Conservation (phyloP, 192 early-diverging fungal species). For the Entomortierella lignicola region DNA sequence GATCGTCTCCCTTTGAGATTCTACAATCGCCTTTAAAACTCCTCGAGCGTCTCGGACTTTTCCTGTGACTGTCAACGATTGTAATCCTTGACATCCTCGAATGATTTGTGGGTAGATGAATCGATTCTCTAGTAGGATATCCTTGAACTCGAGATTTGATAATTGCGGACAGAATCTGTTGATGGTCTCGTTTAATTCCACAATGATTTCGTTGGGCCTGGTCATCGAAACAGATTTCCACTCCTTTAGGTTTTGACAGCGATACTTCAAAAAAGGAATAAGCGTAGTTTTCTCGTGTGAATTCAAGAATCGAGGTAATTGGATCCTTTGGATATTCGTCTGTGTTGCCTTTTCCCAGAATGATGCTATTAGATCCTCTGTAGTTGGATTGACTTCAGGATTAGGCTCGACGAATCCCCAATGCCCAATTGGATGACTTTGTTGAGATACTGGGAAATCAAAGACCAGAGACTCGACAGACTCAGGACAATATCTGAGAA, state of each 20-base stretch:
- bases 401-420: too few species aligned
- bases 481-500: conserved; percentile 1
- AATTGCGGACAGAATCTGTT: background rate
- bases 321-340: background rate
- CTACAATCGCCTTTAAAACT: background rate
- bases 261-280: background rate
- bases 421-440: too few species aligned
- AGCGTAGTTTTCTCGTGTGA: background rate
- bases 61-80: conserved; percentile 6
- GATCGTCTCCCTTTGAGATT: background rate
- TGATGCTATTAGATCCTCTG: background rate
- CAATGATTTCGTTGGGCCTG: background rate
- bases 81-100: background rate
- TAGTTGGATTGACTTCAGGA: too few species aligned
- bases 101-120: conserved; percentile 2
- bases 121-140: background rate
- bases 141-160: background rate
- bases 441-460: background rate
- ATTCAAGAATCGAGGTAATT: background rate
- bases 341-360: conserved; percentile 1
- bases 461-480: background rate
- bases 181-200: background rate
- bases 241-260: background rate
- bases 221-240: background rate
- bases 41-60: background rate